Evolutionary conservation across 2,329 filamentous ascomycete genomes (phyloP).

Genomic region (Claviceps humidiphila): DNA sequence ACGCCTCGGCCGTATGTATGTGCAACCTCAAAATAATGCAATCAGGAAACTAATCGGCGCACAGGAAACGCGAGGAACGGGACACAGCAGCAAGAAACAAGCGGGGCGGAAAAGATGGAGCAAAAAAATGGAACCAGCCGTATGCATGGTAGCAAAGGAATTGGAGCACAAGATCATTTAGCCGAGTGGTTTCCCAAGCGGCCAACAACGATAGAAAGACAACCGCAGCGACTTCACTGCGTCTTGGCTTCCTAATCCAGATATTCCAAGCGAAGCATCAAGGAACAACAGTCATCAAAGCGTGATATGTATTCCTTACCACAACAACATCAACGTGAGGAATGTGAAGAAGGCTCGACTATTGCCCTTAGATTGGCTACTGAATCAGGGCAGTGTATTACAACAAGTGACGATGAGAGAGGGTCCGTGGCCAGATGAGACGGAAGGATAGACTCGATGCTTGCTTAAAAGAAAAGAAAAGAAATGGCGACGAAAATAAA

Average conservation of each 20-base stretch:
- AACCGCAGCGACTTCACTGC: neutral
- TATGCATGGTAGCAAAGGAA: too few species aligned
- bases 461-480: neutral
- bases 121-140: neutral
- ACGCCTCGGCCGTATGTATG: neutral
- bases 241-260: slow-evolving; percentile 5
- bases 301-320: neutral
- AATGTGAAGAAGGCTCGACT: neutral
- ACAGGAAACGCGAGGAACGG: neutral
- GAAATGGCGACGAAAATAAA: neutral
- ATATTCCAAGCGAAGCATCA: neutral
- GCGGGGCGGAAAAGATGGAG: neutral
- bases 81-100: neutral
- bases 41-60: neutral
- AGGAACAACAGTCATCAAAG: neutral
- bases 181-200: neutral
- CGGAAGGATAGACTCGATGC: too few species aligned
- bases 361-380: neutral
- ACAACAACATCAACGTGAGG: neutral
- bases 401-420: neutral
- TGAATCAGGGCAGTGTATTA: neutral
- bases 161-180: neutral
- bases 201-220: neutral
- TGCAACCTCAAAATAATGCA: too few species aligned
- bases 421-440: neutral